Evolutionary conservation across 139 green algal genomes (phyloP).

Genomic region (Astrephomene gubernaculifera): DNA sequence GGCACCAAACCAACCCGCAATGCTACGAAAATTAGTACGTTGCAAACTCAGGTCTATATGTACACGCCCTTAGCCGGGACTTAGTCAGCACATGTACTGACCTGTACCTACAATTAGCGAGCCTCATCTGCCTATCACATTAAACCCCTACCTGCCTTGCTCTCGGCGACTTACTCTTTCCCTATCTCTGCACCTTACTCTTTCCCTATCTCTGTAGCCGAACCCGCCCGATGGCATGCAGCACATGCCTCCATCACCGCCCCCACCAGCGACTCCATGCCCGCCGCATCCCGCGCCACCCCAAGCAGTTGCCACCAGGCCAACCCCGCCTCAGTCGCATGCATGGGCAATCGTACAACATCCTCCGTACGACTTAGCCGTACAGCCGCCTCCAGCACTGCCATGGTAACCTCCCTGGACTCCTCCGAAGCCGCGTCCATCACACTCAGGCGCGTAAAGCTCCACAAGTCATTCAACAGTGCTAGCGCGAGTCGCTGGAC

Average conservation of each 20-base stretch:
- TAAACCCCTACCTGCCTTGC: no score
- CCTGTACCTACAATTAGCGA: no score
- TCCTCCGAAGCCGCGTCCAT: neutral
- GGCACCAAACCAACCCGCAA: no score
- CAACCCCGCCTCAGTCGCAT: slow-evolving; percentile 5
- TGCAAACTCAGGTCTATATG: no score
- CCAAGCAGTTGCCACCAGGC: slow-evolving; percentile 36
- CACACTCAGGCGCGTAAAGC: neutral
- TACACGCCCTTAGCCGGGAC: no score
- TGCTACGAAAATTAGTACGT: no score
- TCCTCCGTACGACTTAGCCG: neutral
- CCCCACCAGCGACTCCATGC: slow-evolving; percentile 1
- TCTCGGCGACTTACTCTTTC: no score
- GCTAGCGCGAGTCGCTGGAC: slow-evolving; percentile 18
- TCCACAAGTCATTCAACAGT: slow-evolving; percentile 33
- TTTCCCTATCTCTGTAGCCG: no score
- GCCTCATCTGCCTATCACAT: no score
- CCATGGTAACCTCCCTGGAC: neutral
- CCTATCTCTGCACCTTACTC: no score
- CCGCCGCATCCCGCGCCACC: neutral
- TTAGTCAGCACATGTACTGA: no score
- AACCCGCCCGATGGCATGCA: neutral
- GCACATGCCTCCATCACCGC: slow-evolving; percentile 10
- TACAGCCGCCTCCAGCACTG: slow-evolving; percentile 21
- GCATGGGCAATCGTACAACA: neutral